Evolutionary conservation across 208 protist species (phyloP).

Genomic region (Acanthamoeba lenticulata): DNA sequence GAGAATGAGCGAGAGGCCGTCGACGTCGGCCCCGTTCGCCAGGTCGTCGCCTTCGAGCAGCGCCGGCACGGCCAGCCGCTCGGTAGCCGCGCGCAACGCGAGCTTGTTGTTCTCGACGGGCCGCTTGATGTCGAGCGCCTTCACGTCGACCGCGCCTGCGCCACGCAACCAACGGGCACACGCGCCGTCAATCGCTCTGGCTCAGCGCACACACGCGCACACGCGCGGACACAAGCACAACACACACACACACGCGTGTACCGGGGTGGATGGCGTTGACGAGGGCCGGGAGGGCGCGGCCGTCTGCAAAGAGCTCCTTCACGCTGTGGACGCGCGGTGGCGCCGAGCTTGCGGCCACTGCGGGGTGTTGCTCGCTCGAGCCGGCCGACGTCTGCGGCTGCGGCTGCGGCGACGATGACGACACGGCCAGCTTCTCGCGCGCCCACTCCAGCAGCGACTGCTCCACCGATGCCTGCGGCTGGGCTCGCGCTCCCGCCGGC

Average conservation of each 20-base stretch:
- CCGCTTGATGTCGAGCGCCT: slow-evolving; percentile 31
- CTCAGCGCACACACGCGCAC: too few species aligned
- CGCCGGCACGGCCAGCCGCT: background rate
- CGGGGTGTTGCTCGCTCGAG: too few species aligned
- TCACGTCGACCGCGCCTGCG: slow-evolving; percentile 2
- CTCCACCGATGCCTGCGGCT: slow-evolving; percentile 10
- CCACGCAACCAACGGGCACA: background rate
- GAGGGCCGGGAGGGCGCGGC: background rate
- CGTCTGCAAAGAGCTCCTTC: slow-evolving; percentile 49
- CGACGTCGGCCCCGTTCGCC: slow-evolving; percentile 12
- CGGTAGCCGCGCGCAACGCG: background rate
- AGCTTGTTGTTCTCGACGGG: slow-evolving; percentile 48
- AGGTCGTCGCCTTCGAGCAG: slow-evolving; percentile 10
- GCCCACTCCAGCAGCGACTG: background rate
- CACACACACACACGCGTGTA: background rate
- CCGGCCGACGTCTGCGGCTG: background rate
- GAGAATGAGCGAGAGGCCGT: slow-evolving; percentile 42
- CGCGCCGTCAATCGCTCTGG: background rate
- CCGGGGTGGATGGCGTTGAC: slow-evolving; percentile 27
- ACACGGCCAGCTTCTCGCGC: background rate
- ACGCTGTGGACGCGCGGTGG: background rate
- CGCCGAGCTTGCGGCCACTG: too few species aligned
- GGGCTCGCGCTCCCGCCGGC: background rate
- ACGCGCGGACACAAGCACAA: too few species aligned
- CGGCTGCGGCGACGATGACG: background rate